A percentile compares a stretch with the other conserved stretches of the same genome.
These are phyloP conservation scores for Cairneyella variabilis DNA, from an alignment of 495 filamentous ascomycete genomes.

Conservation along the genomic window DNA sequence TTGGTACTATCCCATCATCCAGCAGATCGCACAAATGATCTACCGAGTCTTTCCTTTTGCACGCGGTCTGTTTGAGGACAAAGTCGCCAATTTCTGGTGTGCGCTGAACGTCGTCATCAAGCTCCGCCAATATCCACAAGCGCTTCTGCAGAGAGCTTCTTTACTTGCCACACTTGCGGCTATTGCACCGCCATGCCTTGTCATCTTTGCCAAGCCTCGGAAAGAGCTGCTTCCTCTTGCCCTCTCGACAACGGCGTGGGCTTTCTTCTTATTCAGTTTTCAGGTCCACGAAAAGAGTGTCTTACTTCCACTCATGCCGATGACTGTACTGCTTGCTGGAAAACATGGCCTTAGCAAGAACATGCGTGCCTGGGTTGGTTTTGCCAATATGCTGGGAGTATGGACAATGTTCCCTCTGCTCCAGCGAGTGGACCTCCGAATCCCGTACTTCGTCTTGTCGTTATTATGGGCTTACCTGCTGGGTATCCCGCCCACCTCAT, in stretches of 20 bases:
- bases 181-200: constrained; percentile 71
- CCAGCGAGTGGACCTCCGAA: constrained; percentile 71
- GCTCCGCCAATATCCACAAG: constrained; percentile 62
- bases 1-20: constrained; percentile 63
- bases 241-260: constrained; percentile 82
- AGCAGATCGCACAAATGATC: constrained; percentile 75
- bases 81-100: constrained; percentile 98
- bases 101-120: constrained; percentile 85
- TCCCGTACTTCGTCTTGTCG: constrained; percentile 82
- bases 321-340: constrained; percentile 79
- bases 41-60: constrained; percentile 94
- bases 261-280: constrained; percentile 94
- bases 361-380: constrained; percentile 83
- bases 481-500: constrained; percentile 73
- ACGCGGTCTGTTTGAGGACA: constrained; percentile 94
- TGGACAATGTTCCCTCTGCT: constrained; percentile 96
- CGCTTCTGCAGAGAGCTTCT: constrained; percentile 71
- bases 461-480: constrained; percentile 87
- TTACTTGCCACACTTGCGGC: constrained; percentile 69
- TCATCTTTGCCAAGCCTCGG: constrained; percentile 74
- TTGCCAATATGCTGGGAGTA: constrained; percentile 82
- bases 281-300: constrained; percentile 98
- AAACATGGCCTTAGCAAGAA: constrained; percentile 70
- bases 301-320: constrained; percentile 83
- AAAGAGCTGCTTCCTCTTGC: constrained; percentile 74